Evolutionary conservation across 2,329 filamentous ascomycete genomes (phyloP).

Genomic region (Diaporthe australafricana): DNA sequence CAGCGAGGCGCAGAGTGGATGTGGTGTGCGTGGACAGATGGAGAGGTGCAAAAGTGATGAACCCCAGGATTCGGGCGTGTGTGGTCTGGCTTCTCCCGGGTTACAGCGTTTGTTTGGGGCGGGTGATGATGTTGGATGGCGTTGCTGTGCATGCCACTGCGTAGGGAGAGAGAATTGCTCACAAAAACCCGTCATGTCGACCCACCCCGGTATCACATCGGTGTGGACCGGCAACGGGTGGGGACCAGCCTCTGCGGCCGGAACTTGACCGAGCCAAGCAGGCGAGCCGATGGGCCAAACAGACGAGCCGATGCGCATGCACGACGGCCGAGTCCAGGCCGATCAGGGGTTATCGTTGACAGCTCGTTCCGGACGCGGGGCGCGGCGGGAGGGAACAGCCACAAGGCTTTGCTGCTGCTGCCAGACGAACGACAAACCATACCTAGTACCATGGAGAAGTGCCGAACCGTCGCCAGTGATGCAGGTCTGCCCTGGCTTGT

Average conservation of each 20-base stretch:
- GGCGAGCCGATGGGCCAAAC: neutral
- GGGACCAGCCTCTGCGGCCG: neutral
- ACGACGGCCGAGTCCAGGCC: conserved; percentile 5
- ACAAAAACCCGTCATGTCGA: conserved; percentile 29
- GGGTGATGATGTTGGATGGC: neutral
- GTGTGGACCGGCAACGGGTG: conserved; percentile 21
- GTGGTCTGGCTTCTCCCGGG: conserved; percentile 31
- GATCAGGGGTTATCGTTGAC: conserved; percentile 13
- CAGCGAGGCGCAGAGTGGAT: conserved; percentile 1
- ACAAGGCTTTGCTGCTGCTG: neutral
- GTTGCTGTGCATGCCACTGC: conserved; percentile 19
- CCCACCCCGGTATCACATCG: conserved; percentile 34
- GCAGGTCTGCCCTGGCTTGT: neutral
- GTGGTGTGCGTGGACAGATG: conserved; percentile 3
- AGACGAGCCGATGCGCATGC: neutral
- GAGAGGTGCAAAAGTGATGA: neutral
- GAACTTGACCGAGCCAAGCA: conserved; percentile 32
- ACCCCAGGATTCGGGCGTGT: conserved; percentile 30
- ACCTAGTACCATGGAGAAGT: neutral
- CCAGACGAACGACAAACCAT: neutral
- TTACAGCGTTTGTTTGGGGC: conserved; percentile 29
- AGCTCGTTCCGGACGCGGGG: conserved; percentile 7
- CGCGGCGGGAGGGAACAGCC: too few species aligned
- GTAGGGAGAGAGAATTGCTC: conserved; percentile 21
- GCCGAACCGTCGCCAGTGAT: neutral